phyloP scores from a whole-genome alignment of 768 basidiomycete genomes.

The Brasilioporus rufonigricans region DNA sequence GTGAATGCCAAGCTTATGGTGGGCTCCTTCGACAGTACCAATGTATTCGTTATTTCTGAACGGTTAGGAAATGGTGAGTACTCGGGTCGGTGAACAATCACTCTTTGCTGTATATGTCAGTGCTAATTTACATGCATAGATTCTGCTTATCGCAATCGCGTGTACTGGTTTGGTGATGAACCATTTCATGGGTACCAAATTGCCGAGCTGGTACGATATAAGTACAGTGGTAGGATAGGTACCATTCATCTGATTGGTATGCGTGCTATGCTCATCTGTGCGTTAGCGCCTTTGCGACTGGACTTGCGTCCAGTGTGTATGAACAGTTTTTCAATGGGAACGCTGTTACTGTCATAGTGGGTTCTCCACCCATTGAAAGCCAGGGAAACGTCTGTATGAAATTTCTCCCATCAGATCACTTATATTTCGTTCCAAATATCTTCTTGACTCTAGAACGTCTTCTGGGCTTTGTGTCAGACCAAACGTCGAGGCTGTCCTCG shows the following conservation, averaged over 20 bases:
- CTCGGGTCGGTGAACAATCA: not conserved
- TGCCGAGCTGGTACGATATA: slow-evolving; percentile 70
- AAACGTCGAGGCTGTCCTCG: slow-evolving; percentile 47
- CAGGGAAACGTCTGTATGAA: not conserved
- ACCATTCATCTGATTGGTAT: not conserved
- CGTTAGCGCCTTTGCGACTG: slow-evolving; percentile 71
- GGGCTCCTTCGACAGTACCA: slow-evolving; percentile 76
- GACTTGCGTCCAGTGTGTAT: slow-evolving; percentile 75
- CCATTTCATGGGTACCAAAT: slow-evolving; percentile 57
- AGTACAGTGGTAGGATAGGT: slow-evolving; percentile 69
- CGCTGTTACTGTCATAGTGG: slow-evolving; percentile 79
- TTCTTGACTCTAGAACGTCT: slow-evolving; percentile 75
- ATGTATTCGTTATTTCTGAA: slow-evolving; percentile 66
- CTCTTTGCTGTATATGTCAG: not conserved
- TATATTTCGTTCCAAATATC: slow-evolving; percentile 86
- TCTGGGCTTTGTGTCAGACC: slow-evolving; percentile 61
- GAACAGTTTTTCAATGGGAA: slow-evolving; percentile 70
- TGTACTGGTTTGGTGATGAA: slow-evolving; percentile 78
- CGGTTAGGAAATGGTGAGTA: slow-evolving; percentile 53
- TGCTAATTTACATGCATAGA: slow-evolving; percentile 22
- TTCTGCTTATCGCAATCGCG: slow-evolving; percentile 56
- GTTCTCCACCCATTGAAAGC: slow-evolving; percentile 13
- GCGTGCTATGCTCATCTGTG: not conserved
- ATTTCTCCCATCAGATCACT: slow-evolving; percentile 47
- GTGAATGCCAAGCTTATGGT: slow-evolving; percentile 65